These are phyloP conservation scores for Chrysosporium keratinophilum DNA, from an alignment of 2,329 filamentous ascomycete genomes.

Conservation along the genomic window DNA sequence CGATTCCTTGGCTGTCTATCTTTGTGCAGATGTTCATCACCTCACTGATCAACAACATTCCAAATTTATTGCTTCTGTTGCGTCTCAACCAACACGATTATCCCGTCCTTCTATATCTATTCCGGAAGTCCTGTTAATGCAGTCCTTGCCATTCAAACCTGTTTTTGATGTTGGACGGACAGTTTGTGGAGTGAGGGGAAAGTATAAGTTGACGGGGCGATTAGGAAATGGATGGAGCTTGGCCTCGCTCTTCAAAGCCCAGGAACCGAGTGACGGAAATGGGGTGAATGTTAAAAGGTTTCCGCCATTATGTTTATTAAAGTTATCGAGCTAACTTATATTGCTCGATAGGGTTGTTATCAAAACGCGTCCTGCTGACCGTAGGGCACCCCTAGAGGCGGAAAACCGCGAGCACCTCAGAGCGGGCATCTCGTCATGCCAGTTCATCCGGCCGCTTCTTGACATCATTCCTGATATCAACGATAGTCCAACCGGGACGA, in stretches of 20 bases:
- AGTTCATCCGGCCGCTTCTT: constrained; percentile 11
- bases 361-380: constrained; percentile 11
- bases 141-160: constrained; percentile 9
- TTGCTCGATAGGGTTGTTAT: constrained; percentile 12
- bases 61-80: neutral
- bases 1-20: no score
- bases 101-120: constrained; percentile 7
- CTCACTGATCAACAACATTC: neutral
- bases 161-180: constrained; percentile 11
- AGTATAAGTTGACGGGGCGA: constrained; percentile 10
- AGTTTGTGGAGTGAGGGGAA: constrained; percentile 11
- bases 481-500: constrained; percentile 9
- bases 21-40: neutral
- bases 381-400: constrained; percentile 9
- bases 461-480: constrained; percentile 9
- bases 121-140: constrained; percentile 5
- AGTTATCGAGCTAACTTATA: constrained; percentile 5
- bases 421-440: constrained; percentile 9
- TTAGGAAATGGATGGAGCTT: constrained; percentile 12
- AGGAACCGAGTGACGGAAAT: constrained; percentile 7
- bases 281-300: constrained; percentile 6
- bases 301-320: constrained; percentile 7
- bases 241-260: constrained; percentile 12
- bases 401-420: constrained; percentile 12
- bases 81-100: constrained; percentile 1